Base-by-base conservation (phyloP, 768 basidiomycete genomes). In the Chlorophyllum brunneum region DNA sequence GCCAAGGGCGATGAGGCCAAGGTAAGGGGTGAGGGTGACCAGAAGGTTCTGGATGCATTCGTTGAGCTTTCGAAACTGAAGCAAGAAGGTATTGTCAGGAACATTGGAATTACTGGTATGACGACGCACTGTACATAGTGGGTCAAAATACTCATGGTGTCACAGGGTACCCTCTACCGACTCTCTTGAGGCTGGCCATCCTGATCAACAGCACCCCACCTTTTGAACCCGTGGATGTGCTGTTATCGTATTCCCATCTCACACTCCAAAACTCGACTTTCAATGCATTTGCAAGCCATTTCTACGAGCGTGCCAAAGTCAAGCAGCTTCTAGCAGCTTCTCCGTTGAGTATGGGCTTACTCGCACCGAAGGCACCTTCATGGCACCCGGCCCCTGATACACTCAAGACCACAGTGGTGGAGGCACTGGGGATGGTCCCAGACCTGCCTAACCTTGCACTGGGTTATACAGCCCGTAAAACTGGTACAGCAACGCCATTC, bases 231-330 rank as follows among this genome's bases (percentile, higher is more conserved):
- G 63, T 95, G 53, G 92, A 95, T 66, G 75, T 84, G 40, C 65
- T 95, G 24, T 77, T 93, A 39, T 85, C 88, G 13, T 95, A 91
- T 70, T 87, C 83, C 20, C 90, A 94, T 65, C 76, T 90, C 48
- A 83, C 79, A 20, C 72, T 93, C 27, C 88, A 92, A 63, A 91
- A 88, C 65, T 67, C 70, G 50, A 83, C 79, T 13, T 75, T 85
- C 63, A 63, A 67, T 34, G 66, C 73, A 8, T 92, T 83, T 63
- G 74, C 76, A 23, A 68, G 76, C 9, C 75, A 78, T 34, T 77
- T 93, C 49, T 71, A 73, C 56, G 63, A 69, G 16, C 83, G 86
- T 20, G 90, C 89, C 0, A 70, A 79, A 44, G 78, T 95, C 38
- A 63, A 66, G 50, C 86, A 89, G 50, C 72, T 95, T 24, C 48